Evolutionary conservation across 2,329 filamentous ascomycete species (phyloP).

Genomic region (Truncatella angustata): DNA sequence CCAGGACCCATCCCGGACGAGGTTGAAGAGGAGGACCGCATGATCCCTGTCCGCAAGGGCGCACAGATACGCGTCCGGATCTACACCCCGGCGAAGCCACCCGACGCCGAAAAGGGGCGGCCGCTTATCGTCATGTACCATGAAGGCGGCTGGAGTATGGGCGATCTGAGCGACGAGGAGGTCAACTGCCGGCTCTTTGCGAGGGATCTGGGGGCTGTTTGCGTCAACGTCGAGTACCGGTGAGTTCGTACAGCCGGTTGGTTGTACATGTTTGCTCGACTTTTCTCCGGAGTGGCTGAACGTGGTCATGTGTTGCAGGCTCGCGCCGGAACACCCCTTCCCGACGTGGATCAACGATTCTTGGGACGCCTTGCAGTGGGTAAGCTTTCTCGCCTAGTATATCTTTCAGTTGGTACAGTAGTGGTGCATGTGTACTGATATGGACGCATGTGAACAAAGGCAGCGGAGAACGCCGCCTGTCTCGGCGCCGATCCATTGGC

Average conservation of each 20-base stretch:
- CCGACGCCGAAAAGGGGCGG: conserved; percentile 11
- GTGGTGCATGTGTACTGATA: neutral
- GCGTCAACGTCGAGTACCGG: conserved; percentile 41
- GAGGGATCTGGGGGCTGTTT: conserved; percentile 34
- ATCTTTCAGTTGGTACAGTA: neutral
- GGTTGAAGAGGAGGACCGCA: conserved; percentile 26
- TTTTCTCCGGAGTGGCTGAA: neutral
- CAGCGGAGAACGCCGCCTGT: conserved; percentile 34
- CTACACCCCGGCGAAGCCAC: conserved; percentile 23
- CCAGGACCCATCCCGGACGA: conserved; percentile 23
- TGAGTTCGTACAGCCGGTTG: conserved; percentile 9
- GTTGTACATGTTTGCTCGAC: neutral
- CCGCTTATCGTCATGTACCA: conserved; percentile 33
- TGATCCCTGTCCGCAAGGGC: conserved; percentile 32
- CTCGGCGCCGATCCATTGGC: conserved; percentile 44
- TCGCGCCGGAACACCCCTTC: conserved; percentile 46
- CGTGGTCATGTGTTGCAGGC: conserved; percentile 15
- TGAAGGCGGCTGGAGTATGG: conserved; percentile 33
- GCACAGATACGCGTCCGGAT: conserved; percentile 30
- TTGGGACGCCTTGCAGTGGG: conserved; percentile 45
- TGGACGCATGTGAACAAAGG: conserved; percentile 5
- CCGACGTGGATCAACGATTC: conserved; percentile 40
- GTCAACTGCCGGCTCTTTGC: conserved; percentile 30
- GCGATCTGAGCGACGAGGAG: conserved; percentile 30
- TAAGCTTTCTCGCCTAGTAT: conserved; percentile 16